phyloP scores from a whole-genome alignment of 176 grass and related monocot species.

The Leersia perrieri region DNA sequence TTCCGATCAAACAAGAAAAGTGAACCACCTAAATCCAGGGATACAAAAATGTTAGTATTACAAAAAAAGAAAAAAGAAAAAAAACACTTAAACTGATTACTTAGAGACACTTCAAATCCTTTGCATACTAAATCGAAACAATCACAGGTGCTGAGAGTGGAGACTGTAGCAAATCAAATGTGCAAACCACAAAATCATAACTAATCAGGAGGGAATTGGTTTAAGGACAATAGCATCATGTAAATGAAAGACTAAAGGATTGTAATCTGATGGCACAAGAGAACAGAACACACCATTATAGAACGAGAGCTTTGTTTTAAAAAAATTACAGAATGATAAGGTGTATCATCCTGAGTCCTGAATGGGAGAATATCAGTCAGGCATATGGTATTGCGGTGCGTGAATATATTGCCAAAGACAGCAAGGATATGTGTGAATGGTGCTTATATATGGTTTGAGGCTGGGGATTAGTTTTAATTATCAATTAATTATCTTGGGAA shows the following conservation, averaged over 20 bases:
- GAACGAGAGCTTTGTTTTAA: too few species aligned
- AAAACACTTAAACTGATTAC: slow-evolving; percentile 6
- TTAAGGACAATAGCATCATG: not conserved
- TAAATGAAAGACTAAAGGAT: not conserved
- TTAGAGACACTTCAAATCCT: not conserved
- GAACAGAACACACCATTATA: not conserved
- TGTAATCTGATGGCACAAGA: not conserved
- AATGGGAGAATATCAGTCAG: not conserved
- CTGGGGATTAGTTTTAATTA: not conserved
- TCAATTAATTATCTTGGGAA: too few species aligned
- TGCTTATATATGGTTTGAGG: not conserved
- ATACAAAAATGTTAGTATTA: slow-evolving; percentile 21
- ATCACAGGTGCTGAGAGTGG: not conserved
- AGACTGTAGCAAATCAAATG: not conserved
- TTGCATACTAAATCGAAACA: not conserved
- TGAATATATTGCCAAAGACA: not conserved
- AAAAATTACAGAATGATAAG: not conserved
- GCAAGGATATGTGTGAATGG: not conserved
- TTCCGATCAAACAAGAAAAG: slow-evolving; percentile 99
- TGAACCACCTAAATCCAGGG: slow-evolving; percentile 68
- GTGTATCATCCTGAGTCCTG: not conserved
- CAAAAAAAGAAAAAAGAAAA: slow-evolving; percentile 8
- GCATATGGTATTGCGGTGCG: not conserved
- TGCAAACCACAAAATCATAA: not conserved
- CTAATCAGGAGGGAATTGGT: not conserved